phyloP scores from a whole-genome alignment of 176 grass and related monocot species.

The Aegilops longissima region DNA sequence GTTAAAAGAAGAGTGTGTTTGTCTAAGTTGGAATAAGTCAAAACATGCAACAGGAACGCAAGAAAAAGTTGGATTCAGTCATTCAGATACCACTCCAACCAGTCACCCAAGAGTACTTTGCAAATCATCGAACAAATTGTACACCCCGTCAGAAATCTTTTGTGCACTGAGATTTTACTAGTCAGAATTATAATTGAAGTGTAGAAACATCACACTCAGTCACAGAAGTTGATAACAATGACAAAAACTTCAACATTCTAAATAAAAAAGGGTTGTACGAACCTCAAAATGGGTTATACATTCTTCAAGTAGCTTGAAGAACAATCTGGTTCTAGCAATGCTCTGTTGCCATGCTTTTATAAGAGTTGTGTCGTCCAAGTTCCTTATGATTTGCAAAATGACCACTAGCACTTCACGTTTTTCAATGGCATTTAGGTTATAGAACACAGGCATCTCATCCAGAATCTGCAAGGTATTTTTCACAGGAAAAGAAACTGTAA shows the following conservation, averaged over 20 bases:
- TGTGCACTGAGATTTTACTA: not conserved
- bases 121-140: not conserved
- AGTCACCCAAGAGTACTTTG: not conserved
- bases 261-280: constrained; percentile 29
- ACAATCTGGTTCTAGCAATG: constrained; percentile 94
- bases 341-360: constrained; percentile 99
- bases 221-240: constrained; percentile 13
- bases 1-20: not conserved
- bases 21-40: constrained; percentile 20
- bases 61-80: not conserved
- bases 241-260: constrained; percentile 1
- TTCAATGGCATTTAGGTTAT: constrained; percentile 92
- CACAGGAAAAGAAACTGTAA: constrained; percentile 32
- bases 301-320: constrained; percentile 99
- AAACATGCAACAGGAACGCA: not conserved
- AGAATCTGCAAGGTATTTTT: constrained; percentile 69
- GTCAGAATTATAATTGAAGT: not conserved
- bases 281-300: constrained; percentile 97
- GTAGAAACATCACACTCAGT: not conserved
- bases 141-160: not conserved
- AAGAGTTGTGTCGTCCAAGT: constrained; percentile 91
- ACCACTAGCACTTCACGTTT: constrained; percentile 97
- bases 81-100: not conserved
- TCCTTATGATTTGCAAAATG: constrained; percentile 97
- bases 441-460: constrained; percentile 99